These are phyloP conservation scores for Ceratocystis colombiana DNA, from an alignment of 2,329 filamentous ascomycete genomes.

Conservation along the genomic window DNA sequence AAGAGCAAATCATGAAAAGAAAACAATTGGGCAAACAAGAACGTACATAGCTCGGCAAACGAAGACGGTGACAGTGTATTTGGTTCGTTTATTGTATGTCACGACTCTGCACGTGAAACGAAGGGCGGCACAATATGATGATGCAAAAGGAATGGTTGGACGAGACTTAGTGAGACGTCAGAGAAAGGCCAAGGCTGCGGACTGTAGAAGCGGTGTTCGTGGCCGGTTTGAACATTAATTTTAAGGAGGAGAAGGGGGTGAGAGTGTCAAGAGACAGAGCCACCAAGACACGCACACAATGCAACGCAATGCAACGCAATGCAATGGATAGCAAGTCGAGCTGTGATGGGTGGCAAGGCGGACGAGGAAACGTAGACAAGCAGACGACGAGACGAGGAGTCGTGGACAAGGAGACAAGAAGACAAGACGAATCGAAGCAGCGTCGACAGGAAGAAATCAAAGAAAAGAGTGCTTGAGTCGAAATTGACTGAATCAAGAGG, in stretches of 20 bases:
- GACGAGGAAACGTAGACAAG: too few relatives aligned
- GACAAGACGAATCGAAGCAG: too few relatives aligned
- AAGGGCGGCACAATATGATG: neutral
- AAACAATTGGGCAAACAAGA: neutral
- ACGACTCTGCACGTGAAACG: neutral
- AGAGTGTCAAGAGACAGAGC: neutral
- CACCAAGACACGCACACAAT: too few relatives aligned
- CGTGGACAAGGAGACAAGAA: too few relatives aligned
- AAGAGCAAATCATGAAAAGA: neutral
- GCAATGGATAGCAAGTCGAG: too few relatives aligned
- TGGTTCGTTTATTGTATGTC: neutral
- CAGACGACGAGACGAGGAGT: too few relatives aligned
- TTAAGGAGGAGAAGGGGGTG: neutral
- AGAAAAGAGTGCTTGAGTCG: too few relatives aligned
- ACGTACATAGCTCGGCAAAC: neutral
- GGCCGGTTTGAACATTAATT: neutral
- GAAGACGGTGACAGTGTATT: neutral
- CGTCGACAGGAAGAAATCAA: too few relatives aligned
- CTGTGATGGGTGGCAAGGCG: too few relatives aligned
- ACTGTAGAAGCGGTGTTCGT: neutral
- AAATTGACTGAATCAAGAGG: neutral
- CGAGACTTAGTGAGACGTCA: conserved; percentile 3
- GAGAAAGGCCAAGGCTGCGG: neutral
- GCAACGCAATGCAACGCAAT: too few relatives aligned
- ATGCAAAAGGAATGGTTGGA: neutral